Evolutionary conservation across 2,329 filamentous ascomycete species (phyloP), one percentile per base, ranked within the genome.

Genomic region (Fonsecaea monophora): DNA sequence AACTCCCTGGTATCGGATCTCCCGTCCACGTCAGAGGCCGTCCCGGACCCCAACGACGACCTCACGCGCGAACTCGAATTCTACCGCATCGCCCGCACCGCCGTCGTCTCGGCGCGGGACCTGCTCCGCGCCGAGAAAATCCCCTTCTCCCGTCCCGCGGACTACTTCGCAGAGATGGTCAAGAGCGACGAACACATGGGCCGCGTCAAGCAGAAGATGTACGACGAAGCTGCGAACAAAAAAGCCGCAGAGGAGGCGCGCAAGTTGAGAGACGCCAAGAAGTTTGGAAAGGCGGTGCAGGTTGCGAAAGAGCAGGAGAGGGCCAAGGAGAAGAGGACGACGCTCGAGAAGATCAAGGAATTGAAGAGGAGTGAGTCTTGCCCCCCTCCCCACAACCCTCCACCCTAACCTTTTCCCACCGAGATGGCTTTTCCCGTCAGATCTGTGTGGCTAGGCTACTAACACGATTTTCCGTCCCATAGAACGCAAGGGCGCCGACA

Each of bases 121-220:
- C 82, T 89, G 68, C 85, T 99, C 30, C 90, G 91, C 76, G 89
- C 90, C 70, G 94, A 97, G 79, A 90, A 90, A 8, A 86, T 94
- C 0, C 87, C 91, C 6, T 99, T 99, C 81, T 90, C 92, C 34
- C 87, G 95, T 9, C 95, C 95, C 3, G 89, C 87, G 64, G 95
- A 99, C 81, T 99, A 96, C 82, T 99, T 99, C 75, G 95, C 95
- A 53, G 95, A 99, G 84, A 99, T 98, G 94, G 90, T 97, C 75
- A 98, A 98, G 87, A 92, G 90, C 75, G 95, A 99, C 77, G 94
- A 96, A 75, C 95, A 97, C 80, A 99, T 99, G 95, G 92, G 92
- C 77, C 94, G 92, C 85, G 92, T 99, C 78, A 96, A 96, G 85
- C 88, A 90, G 75, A 96, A 96, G 85, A 83, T 98, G 75, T 86